Conservation (phyloP, 108 stramenopile genomes). For the Stephanodiscus triporus region DNA sequence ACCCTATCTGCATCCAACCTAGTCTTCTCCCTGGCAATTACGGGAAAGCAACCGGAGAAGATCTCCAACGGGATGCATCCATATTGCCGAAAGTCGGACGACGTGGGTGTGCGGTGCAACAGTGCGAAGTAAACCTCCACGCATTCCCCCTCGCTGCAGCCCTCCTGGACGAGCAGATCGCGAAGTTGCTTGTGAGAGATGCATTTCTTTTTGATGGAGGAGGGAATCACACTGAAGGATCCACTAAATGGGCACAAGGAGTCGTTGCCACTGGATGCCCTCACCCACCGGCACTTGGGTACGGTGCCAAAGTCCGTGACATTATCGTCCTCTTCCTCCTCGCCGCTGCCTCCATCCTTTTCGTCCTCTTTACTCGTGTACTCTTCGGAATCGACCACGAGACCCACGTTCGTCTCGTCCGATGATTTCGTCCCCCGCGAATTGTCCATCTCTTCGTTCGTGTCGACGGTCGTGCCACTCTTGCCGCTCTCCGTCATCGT, state of each 20-base stretch:
- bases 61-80: conserved; percentile 47
- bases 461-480: conserved; percentile 1
- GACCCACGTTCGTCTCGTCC: neutral
- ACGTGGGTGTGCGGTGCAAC: conserved; percentile 28
- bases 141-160: conserved; percentile 52
- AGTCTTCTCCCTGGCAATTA: conserved; percentile 45
- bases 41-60: conserved; percentile 25
- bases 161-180: conserved; percentile 35
- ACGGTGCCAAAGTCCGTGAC: conserved; percentile 39
- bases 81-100: conserved; percentile 29
- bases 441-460: conserved; percentile 1
- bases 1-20: conserved; percentile 33
- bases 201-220: conserved; percentile 14
- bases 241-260: conserved; percentile 43
- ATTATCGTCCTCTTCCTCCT: conserved; percentile 36
- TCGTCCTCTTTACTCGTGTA: conserved; percentile 29
- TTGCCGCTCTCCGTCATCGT: conserved; percentile 8
- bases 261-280: conserved; percentile 25
- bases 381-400: conserved; percentile 19
- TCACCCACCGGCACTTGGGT: conserved; percentile 26
- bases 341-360: conserved; percentile 3
- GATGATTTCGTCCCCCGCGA: neutral
- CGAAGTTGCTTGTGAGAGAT: conserved; percentile 41
- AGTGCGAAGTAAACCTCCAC: conserved; percentile 64
- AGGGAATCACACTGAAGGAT: neutral